Conservation (phyloP, 441 rosid genomes). For the Jatropha podagrica region DNA sequence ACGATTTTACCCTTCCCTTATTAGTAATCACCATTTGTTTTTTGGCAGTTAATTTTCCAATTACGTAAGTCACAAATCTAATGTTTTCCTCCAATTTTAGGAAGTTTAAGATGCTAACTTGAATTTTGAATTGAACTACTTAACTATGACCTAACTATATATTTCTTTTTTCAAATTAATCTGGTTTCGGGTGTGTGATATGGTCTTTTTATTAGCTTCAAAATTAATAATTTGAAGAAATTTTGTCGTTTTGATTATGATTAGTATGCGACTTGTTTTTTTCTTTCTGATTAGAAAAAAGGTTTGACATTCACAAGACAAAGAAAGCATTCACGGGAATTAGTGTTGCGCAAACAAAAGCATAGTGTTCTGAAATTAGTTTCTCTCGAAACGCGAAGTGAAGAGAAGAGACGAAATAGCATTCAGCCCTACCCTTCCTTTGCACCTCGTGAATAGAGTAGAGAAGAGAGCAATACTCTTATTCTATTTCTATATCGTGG, state of each 20-base stretch:
- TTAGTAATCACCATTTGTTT: not conserved
- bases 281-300: not conserved
- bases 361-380: not conserved
- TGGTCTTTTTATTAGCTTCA: too few relatives aligned
- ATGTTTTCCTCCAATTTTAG: too few relatives aligned
- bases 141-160: too few relatives aligned
- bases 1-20: slow-evolving; percentile 10
- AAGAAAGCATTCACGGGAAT: slow-evolving; percentile 2
- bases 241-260: slow-evolving; percentile 6
- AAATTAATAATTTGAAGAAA: not conserved
- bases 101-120: too few relatives aligned
- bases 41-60: too few relatives aligned
- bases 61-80: too few relatives aligned
- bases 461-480: too few relatives aligned
- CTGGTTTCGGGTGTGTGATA: too few relatives aligned
- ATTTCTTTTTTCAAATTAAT: too few relatives aligned
- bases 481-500: too few relatives aligned
- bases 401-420: slow-evolving; percentile 29
- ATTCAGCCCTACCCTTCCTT: slow-evolving; percentile 17
- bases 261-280: not conserved
- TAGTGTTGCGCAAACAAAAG: slow-evolving; percentile 14
- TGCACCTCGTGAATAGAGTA: slow-evolving; percentile 16
- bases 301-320: not conserved
- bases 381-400: not conserved
- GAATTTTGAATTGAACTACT: too few relatives aligned